Evolutionary conservation across 352 stramenopile species (phyloP), one percentile per base, ranked within the genome.

Genomic region (Nothophytophthora sp.): DNA sequence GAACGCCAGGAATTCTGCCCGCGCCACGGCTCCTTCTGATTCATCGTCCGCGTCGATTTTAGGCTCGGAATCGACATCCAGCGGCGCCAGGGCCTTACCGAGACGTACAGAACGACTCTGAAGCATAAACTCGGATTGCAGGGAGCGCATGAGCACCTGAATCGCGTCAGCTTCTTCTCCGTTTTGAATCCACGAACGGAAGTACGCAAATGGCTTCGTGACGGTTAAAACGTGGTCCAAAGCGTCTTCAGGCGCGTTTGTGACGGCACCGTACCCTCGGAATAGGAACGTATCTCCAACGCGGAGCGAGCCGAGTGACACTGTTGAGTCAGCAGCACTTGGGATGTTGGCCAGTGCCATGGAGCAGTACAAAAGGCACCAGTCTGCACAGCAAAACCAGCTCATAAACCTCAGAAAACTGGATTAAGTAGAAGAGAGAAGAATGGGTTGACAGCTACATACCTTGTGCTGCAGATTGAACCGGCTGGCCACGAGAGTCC

Each of bases 91-190:
- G 1, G 55, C 36, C n/a, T 66, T 63, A 8, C 79, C 79, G 1
- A 90, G 52, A 8, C 69, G 53, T 13, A 90, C 51, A 13, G 65
- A 73, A 4, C 63, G 54, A 32, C 65, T 82, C 28, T 83, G 63
- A 0, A 88, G 53, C 61, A 90, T 90, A 36, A 88, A 89, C 9
- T 86, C 75, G 0, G 81, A 92, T 36, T 73, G 66, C 3, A 92
- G 56, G 1, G 63, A 66, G 3, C 53, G 42, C 13, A 84, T 58
- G 9, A 86, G 35, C 7, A 63, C 52, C 3, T 62, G 55, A 25
- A 78, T 71, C 36, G 63, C 68, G 4, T 78, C 60, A 4, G 67
- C 66, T 51, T 92, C 79, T 7, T 63, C 37, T 0, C 77, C 74
- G 1, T 38, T 25, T 34, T 85, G 68, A 37, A 81, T 55, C 81